phyloP scores from a whole-genome alignment of 257 asterid species.

The Solanum peruvianum region DNA sequence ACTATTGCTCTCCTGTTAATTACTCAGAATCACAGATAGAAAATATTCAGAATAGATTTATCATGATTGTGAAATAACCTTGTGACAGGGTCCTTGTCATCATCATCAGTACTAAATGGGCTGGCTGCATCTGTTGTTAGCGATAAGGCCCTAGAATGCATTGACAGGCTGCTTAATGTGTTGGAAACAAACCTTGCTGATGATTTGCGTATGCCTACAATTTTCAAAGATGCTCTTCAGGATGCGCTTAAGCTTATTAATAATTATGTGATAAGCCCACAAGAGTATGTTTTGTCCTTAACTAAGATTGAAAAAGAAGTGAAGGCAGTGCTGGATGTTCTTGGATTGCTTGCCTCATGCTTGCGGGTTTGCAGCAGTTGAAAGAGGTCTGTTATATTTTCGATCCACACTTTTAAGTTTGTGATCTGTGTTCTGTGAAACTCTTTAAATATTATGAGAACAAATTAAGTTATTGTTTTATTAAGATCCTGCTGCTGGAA shows the following conservation, averaged over 20 bases:
- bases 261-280: constrained; percentile 19
- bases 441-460: background rate
- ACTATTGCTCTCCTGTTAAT: constrained; percentile 65
- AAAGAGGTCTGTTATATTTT: constrained; percentile 19
- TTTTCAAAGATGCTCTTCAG: constrained; percentile 45
- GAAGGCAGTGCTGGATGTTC: constrained; percentile 9
- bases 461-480: background rate
- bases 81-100: constrained; percentile 9
- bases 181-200: constrained; percentile 56
- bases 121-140: background rate
- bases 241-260: constrained; percentile 50
- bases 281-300: constrained; percentile 10
- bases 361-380: constrained; percentile 49
- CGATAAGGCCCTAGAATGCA: constrained; percentile 34
- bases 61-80: constrained; percentile 47
- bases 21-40: constrained; percentile 56
- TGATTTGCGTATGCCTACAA: constrained; percentile 62
- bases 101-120: background rate
- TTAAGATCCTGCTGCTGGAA: background rate
- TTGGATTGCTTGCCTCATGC: constrained; percentile 23
- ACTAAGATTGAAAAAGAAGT: constrained; percentile 16
- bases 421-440: background rate
- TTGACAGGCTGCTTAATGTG: constrained; percentile 38
- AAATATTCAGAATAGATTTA: constrained; percentile 53
- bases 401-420: background rate